phyloP scores from a whole-genome alignment of 2,329 filamentous ascomycete species.

The Alternaria ethzedia region DNA sequence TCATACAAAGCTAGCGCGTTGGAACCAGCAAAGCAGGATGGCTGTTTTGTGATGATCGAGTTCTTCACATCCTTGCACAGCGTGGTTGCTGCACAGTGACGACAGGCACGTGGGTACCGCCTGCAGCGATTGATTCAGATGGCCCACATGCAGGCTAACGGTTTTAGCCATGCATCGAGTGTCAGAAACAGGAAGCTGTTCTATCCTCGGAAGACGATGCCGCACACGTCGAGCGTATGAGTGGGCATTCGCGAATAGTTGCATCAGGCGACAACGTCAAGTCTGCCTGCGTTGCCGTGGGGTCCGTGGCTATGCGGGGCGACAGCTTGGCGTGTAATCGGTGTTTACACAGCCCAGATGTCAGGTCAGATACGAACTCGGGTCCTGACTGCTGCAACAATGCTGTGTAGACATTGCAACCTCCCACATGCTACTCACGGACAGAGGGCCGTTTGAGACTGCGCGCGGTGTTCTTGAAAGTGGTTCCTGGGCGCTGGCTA shows the following conservation, averaged over 20 bases:
- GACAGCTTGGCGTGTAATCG: not conserved
- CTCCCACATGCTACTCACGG: not conserved
- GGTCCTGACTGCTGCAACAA: not conserved
- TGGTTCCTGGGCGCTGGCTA: slow-evolving; percentile 3
- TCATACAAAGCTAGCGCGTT: not conserved
- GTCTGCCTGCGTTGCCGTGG: slow-evolving; percentile 3
- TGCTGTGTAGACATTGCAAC: not conserved
- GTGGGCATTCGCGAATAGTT: slow-evolving; percentile 6
- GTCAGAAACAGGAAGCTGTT: not conserved
- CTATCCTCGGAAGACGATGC: slow-evolving; percentile 1
- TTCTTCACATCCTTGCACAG: not conserved
- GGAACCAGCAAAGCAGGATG: not conserved
- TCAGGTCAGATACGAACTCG: not conserved
- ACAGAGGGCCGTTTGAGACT: not conserved
- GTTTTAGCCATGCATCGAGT: not conserved
- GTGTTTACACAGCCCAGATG: not conserved
- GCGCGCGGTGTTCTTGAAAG: not conserved
- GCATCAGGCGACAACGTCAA: slow-evolving; percentile 5
- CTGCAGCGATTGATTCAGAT: not conserved
- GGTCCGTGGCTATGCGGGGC: slow-evolving; percentile 8
- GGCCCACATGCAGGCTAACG: not conserved
- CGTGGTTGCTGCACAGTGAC: slow-evolving; percentile 10
- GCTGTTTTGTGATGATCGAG: not conserved
- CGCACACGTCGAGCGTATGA: not conserved
- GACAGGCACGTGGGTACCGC: not conserved